Percentiles rank a stretch among this genome's conserved stretches.
Evolutionary conservation across 495 filamentous ascomycete genomes (phyloP).

Genomic region (Aspergillus ellipticus): DNA sequence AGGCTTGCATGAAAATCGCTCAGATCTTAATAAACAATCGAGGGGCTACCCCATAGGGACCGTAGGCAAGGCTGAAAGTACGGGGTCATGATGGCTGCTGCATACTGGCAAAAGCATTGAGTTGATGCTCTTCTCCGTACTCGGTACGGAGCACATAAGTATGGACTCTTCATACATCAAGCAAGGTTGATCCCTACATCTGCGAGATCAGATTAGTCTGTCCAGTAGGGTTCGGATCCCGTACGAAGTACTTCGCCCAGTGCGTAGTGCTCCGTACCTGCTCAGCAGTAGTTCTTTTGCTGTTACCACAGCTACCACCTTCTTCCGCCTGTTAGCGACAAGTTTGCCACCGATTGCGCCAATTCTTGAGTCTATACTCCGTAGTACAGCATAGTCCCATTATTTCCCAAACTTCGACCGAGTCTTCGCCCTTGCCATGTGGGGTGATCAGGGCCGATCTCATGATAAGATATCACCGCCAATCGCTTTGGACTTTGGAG

Average conservation of each 20-base stretch:
- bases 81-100: background rate
- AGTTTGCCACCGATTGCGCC: background rate
- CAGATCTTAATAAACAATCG: no score
- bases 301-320: background rate
- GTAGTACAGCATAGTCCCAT: background rate
- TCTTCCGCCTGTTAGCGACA: background rate
- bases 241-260: background rate
- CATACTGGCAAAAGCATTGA: background rate
- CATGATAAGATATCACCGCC: background rate
- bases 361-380: background rate
- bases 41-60: background rate
- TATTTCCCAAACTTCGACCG: background rate
- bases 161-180: background rate
- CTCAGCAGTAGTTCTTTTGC: background rate
- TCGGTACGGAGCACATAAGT: background rate
- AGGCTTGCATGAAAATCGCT: background rate
- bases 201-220: slow-evolving; percentile 7
- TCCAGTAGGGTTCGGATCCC: no score
- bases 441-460: background rate
- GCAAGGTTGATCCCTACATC: slow-evolving; percentile 1
- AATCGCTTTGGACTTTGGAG: background rate
- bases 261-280: background rate
- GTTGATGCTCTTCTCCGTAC: background rate
- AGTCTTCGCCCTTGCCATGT: background rate
- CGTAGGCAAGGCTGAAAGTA: background rate